Evolutionary conservation across 1,284 basidiomycete genomes (phyloP), one percentile per base, ranked within the genome.

Genomic region (Sphaerobolus stellatus): DNA sequence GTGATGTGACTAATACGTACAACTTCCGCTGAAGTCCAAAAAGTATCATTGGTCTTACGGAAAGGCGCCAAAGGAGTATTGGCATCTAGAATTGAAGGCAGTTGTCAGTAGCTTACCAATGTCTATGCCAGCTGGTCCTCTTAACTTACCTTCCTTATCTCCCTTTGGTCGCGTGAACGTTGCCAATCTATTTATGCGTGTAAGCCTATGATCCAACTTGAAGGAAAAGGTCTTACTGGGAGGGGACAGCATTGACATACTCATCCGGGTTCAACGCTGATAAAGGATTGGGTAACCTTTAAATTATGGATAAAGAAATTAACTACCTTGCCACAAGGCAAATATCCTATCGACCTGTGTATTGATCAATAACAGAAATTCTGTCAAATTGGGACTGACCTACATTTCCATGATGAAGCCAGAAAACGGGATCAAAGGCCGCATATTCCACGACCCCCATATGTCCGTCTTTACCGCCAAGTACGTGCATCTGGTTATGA

Each of bases 351-450:
- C 78, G 24, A 78, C 73, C 44, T 79, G 49, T 63, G 59, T 25
- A 7, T 8, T 20, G 11, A 9, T 11, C 0, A 25, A 56, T 7
- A 18, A 41, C 27, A 18, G 6, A n/a, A 13, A 13, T 13, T 18
- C 47, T 14, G 8, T 2, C 11, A 11, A 20, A 16, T 22, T 41
- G n/a, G 18, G 5, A 7, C 0, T 13, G 18, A 55, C 52, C 14
- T 24, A 57, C 56, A 30, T 55, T 50, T 16, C 25, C 41, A 58
- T 80, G 78, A 56, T 78, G 77, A 58, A 79, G 61, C 61, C 66
- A 79, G 66, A 80, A 80, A 52, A 78, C 73, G 1, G 77, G 77
- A 58, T 79, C 78, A 57, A 77, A 75, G 2, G 68, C 78, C 75
- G 46, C 28, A 52, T 28, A 36, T 3, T 54, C 48, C 13, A 71